Evolutionary conservation across 441 rosid genomes (phyloP).

Genomic region (Syzygium malaccense): DNA sequence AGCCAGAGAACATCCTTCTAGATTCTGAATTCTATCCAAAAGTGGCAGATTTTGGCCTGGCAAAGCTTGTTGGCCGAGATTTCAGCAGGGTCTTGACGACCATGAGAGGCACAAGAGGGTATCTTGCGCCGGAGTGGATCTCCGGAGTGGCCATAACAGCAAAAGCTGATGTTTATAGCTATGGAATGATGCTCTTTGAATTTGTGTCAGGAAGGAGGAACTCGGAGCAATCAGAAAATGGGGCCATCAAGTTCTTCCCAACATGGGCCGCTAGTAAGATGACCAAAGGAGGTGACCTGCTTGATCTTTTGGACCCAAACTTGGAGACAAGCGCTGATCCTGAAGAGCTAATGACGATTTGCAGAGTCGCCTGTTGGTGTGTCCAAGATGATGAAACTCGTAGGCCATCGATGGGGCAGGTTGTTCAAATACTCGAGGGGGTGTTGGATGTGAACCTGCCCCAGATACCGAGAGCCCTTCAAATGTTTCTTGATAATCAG

Average conservation of each 20-base stretch:
- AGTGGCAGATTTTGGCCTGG: too few species aligned
- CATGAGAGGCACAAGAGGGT: background rate
- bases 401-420: conserved; percentile 4
- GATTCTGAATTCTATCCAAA: too few species aligned
- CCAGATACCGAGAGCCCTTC: background rate
- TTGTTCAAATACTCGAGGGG: background rate
- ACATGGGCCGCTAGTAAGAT: background rate
- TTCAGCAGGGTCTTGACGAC: background rate
- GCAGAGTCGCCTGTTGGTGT: conserved; percentile 4
- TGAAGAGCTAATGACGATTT: background rate
- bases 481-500: background rate
- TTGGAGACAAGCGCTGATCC: background rate
- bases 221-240: background rate
- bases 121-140: background rate
- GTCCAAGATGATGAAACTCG: background rate
- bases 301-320: background rate
- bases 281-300: background rate
- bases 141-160: background rate
- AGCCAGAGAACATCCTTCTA: conserved; percentile 79
- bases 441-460: background rate
- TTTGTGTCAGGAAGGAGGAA: background rate
- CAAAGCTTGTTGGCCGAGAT: too few species aligned
- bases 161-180: conserved; percentile 4
- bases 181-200: conserved; percentile 6
- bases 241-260: background rate